These are phyloP conservation scores for Sporisorium exsertum DNA, from an alignment of 1,284 basidiomycete genomes.

Conservation along the genomic window DNA sequence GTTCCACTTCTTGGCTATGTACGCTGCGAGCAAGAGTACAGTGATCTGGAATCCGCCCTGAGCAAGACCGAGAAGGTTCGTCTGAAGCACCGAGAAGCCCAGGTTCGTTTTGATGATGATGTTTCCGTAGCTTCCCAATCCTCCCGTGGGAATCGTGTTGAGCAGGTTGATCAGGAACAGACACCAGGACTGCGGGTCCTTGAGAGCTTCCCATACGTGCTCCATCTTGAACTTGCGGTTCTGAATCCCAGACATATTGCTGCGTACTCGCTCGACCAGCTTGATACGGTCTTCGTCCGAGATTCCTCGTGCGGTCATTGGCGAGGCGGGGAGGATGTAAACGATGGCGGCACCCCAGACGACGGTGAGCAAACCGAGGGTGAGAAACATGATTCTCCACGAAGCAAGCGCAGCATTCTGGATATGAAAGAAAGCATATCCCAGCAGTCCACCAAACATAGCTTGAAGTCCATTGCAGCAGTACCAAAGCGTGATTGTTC, in stretches of 20 bases:
- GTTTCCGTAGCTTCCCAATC: conserved; percentile 71
- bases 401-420: conserved; percentile 71
- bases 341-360: conserved; percentile 48
- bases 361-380: conserved; percentile 53
- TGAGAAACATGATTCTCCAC: conserved; percentile 74
- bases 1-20: conserved; percentile 35
- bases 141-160: conserved; percentile 74
- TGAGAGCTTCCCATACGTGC: conserved; percentile 72
- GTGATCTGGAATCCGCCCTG: conserved; percentile 54
- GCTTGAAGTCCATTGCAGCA: conserved; percentile 51
- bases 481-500: conserved; percentile 54
- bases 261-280: conserved; percentile 74
- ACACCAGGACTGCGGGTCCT: conserved; percentile 70
- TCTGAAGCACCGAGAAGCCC: conserved; percentile 60
- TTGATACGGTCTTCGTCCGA: conserved; percentile 73
- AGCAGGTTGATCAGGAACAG: conserved; percentile 72
- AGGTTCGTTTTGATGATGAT: conserved; percentile 69
- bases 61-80: conserved; percentile 61
- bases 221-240: conserved; percentile 74
- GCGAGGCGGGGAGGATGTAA: conserved; percentile 62
- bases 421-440: conserved; percentile 71
- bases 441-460: conserved; percentile 51
- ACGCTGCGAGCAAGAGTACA: conserved; percentile 42
- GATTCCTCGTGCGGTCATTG: conserved; percentile 68
- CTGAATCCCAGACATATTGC: conserved; percentile 73